A percentile compares a stretch with the other conserved stretches of the same genome.
These are phyloP conservation scores for Dryas drummondii DNA, from an alignment of 306 rosid species.

Conservation along the genomic window DNA sequence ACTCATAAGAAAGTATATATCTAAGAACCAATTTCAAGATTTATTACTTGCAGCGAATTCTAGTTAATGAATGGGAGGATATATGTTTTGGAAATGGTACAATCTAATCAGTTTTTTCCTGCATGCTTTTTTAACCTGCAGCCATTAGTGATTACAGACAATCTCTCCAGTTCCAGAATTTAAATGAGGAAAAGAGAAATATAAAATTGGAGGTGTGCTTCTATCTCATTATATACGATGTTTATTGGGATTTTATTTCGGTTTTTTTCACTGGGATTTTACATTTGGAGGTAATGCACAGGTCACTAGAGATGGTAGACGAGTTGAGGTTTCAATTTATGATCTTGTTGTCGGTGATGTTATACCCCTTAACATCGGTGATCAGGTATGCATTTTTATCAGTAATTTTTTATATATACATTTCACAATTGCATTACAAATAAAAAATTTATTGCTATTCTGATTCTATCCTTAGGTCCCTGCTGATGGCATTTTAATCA, in stretches of 20 bases:
- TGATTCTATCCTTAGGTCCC: slow-evolving; percentile 59
- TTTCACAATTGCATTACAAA: slow-evolving; percentile 20
- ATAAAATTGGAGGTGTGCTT: slow-evolving; percentile 75
- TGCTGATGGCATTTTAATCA: slow-evolving; percentile 80
- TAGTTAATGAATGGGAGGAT: background rate
- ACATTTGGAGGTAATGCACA: slow-evolving; percentile 25
- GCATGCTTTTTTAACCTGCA: slow-evolving; percentile 27
- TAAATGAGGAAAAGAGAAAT: slow-evolving; percentile 94
- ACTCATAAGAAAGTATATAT: no score
- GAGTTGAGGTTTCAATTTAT: slow-evolving; percentile 83
- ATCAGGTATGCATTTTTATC: slow-evolving; percentile 54
- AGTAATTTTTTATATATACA: slow-evolving; percentile 18
- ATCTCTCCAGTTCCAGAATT: slow-evolving; percentile 90
- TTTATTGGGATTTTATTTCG: background rate
- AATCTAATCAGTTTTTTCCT: slow-evolving; percentile 3
- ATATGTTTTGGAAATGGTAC: background rate
- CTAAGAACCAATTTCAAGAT: no score
- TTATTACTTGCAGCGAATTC: background rate
- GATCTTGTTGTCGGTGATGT: slow-evolving; percentile 95
- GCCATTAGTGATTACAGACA: slow-evolving; percentile 93
- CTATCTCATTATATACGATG: background rate
- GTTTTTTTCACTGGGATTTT: slow-evolving; percentile 9
- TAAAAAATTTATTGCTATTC: slow-evolving; percentile 12
- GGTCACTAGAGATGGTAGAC: slow-evolving; percentile 88
- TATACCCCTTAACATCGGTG: slow-evolving; percentile 79